phyloP scores from a whole-genome alignment of 768 basidiomycete genomes.

The Suillus weaverae region DNA sequence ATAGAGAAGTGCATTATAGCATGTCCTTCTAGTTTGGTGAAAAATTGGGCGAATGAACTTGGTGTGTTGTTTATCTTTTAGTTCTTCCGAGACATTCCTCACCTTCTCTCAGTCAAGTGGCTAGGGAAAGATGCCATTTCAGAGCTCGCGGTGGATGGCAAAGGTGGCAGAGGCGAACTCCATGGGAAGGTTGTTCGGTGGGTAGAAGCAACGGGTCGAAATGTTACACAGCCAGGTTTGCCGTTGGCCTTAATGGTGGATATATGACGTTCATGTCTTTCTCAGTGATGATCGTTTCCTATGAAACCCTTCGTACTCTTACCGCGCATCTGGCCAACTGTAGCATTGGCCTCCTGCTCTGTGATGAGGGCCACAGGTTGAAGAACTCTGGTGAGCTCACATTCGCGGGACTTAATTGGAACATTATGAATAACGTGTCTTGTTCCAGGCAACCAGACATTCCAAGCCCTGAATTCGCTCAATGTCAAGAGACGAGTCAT shows the following conservation, averaged over 20 bases:
- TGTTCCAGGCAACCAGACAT: conserved; percentile 77
- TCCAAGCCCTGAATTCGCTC: conserved; percentile 77
- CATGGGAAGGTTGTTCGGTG: conserved; percentile 81
- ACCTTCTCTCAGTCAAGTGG: conserved; percentile 73
- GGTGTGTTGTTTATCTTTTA: conserved; percentile 47
- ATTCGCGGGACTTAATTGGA: conserved; percentile 6
- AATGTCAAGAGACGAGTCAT: conserved; percentile 91
- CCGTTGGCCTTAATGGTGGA: conserved; percentile 5
- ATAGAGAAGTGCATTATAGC: conserved; percentile 98
- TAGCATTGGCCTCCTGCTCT: conserved; percentile 87
- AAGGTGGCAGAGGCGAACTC: conserved; percentile 81
- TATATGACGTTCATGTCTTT: neutral
- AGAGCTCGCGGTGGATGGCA: conserved; percentile 90
- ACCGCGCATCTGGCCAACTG: conserved; percentile 74
- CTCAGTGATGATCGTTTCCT: conserved; percentile 97
- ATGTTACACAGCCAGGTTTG: conserved; percentile 87
- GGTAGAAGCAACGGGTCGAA: conserved; percentile 86
- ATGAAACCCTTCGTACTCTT: conserved; percentile 89
- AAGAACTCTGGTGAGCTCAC: conserved; percentile 82
- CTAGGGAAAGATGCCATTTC: conserved; percentile 81
- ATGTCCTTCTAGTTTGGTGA: conserved; percentile 94
- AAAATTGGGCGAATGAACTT: conserved; percentile 98
- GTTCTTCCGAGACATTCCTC: conserved; percentile 1
- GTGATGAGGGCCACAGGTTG: conserved; percentile 95
- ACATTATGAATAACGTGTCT: conserved; percentile 3